These are phyloP conservation scores for Ascochyta lentis DNA, from an alignment of 2,329 filamentous ascomycete species.

Conservation along the genomic window DNA sequence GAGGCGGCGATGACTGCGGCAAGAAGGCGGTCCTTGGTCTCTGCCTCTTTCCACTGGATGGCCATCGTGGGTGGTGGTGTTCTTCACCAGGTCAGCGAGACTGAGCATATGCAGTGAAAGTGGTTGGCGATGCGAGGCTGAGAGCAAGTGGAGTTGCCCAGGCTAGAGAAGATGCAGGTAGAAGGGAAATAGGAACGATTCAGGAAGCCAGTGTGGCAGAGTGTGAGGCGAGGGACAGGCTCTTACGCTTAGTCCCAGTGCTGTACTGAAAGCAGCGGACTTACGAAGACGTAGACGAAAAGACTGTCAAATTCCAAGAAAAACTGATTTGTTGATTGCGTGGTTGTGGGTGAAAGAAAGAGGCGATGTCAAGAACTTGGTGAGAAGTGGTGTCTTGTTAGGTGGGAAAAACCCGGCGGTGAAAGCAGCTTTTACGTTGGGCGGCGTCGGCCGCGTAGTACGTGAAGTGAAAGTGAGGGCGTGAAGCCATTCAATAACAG, in stretches of 20 bases:
- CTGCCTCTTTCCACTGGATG: slow-evolving; percentile 48
- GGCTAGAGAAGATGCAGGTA: neutral
- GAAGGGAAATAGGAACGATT: neutral
- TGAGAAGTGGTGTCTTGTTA: neutral
- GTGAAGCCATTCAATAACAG: neutral
- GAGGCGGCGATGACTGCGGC: slow-evolving; percentile 48
- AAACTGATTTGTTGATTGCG: no score
- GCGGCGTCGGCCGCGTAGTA: no score
- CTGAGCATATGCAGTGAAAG: neutral
- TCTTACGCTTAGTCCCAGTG: no score
- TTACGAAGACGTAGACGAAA: no score
- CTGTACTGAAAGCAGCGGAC: no score
- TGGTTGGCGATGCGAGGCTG: neutral
- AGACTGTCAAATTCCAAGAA: no score
- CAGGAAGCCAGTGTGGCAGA: neutral
- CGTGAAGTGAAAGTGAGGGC: slow-evolving; percentile 18
- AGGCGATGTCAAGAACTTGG: neutral
- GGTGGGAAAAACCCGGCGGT: neutral
- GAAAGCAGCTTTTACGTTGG: neutral
- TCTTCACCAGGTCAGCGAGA: neutral
- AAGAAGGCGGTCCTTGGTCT: slow-evolving; percentile 50
- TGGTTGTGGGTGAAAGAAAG: neutral
- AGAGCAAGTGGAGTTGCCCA: neutral
- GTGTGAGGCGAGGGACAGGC: neutral
- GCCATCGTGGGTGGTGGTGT: slow-evolving; percentile 27